Evolutionary conservation across 2,329 filamentous ascomycete genomes (phyloP).

Genomic region (Penicillium sp.): DNA sequence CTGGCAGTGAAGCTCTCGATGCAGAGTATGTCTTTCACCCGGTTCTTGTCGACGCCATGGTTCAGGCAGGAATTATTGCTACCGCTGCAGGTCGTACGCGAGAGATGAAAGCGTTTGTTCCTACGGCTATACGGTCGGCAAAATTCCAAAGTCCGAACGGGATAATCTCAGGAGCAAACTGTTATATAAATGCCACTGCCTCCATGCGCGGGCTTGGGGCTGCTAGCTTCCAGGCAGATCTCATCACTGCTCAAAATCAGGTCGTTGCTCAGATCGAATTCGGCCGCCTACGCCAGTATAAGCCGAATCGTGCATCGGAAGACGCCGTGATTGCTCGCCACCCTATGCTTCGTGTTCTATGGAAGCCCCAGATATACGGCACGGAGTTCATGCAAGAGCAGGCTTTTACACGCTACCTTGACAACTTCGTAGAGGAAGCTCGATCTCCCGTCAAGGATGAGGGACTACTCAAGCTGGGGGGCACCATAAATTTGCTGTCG

Average conservation of each 20-base stretch:
- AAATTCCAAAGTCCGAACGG: not conserved
- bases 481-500: not conserved
- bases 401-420: not conserved
- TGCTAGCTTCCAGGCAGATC: not conserved
- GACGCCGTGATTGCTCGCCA: not conserved
- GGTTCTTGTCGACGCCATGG: not conserved
- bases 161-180: no score
- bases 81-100: not conserved
- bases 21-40: not conserved
- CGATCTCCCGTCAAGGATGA: not conserved
- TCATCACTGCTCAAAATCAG: not conserved
- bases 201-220: not conserved
- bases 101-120: not conserved
- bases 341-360: not conserved
- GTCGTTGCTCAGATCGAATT: not conserved
- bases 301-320: no score
- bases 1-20: not conserved
- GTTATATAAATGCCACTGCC: not conserved
- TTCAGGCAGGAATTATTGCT: not conserved
- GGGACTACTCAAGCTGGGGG: not conserved
- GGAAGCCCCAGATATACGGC: not conserved
- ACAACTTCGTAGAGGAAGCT: not conserved
- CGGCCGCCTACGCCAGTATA: not conserved
- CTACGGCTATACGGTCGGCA: not conserved
- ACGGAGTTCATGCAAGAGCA: not conserved